Evolutionary conservation across 2,329 filamentous ascomycete genomes (phyloP).

Genomic region (Botrytis deweyae): DNA sequence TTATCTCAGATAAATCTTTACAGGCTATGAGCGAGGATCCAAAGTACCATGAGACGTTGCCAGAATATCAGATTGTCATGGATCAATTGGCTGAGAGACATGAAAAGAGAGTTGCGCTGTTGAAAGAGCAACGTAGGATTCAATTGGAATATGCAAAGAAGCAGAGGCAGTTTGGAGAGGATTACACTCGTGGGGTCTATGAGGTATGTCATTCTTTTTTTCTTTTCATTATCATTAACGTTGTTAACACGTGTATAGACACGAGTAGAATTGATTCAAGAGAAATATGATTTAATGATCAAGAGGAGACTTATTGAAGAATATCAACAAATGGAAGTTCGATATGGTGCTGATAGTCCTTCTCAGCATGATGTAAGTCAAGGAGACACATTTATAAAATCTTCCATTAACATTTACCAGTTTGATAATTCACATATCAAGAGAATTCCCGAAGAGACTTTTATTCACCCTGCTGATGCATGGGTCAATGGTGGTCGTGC

Average conservation of each 20-base stretch:
- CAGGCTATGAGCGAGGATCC: slow-evolving; percentile 30
- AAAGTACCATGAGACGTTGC: slow-evolving; percentile 34
- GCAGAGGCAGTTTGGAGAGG: slow-evolving; percentile 22
- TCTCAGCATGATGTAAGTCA: slow-evolving; percentile 33
- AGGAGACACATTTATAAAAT: background rate
- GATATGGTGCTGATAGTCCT: slow-evolving; percentile 27
- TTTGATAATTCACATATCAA: slow-evolving; percentile 24
- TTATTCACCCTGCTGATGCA: slow-evolving; percentile 17
- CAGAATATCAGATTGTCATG: slow-evolving; percentile 34
- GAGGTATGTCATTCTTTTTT: slow-evolving; percentile 28
- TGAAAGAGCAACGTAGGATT: slow-evolving; percentile 23
- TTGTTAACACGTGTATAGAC: slow-evolving; percentile 23
- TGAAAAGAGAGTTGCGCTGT: slow-evolving; percentile 23
- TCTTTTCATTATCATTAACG: background rate
- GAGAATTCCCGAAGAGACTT: slow-evolving; percentile 10
- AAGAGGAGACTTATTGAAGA: slow-evolving; percentile 31
- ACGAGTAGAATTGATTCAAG: slow-evolving; percentile 28
- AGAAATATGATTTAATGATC: slow-evolving; percentile 26
- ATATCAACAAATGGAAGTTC: slow-evolving; percentile 24
- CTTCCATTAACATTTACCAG: slow-evolving; percentile 27
- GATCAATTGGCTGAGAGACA: slow-evolving; percentile 28
- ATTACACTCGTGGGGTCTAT: slow-evolving; percentile 27
- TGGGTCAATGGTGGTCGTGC: slow-evolving; percentile 17
- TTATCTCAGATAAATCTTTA: slow-evolving; percentile 36
- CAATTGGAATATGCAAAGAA: slow-evolving; percentile 24